Evolutionary conservation across 169 alveolate species (phyloP).

Genomic region (Plasmodium vinckei): DNA sequence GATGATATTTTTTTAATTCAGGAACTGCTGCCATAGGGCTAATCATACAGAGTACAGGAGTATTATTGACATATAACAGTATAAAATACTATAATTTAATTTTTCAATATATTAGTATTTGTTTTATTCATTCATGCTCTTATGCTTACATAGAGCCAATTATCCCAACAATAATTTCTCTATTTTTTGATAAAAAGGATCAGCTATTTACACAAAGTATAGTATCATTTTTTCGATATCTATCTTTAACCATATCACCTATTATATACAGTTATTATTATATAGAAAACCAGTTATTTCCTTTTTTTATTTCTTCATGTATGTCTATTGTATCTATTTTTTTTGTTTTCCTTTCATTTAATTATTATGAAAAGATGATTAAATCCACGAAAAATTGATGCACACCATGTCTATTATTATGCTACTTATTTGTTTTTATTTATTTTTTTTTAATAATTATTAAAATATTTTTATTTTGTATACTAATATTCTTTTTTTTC

Average conservation of each 20-base stretch:
- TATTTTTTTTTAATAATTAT: not conserved
- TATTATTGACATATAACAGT: constrained; percentile 53
- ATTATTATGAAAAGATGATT: constrained; percentile 63
- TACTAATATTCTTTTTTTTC: too few species aligned
- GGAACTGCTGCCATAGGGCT: constrained; percentile 74
- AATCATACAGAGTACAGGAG: constrained; percentile 63
- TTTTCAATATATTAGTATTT: constrained; percentile 77
- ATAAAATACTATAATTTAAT: constrained; percentile 61
- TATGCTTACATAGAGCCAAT: constrained; percentile 77
- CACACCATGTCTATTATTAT: not conserved
- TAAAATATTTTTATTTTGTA: not conserved
- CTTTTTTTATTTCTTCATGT: constrained; percentile 71
- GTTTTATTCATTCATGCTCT: constrained; percentile 77
- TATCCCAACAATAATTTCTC: constrained; percentile 75
- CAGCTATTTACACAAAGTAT: constrained; percentile 75
- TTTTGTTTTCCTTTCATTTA: constrained; percentile 67
- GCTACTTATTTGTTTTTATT: not conserved
- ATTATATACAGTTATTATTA: constrained; percentile 72
- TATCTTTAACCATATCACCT: constrained; percentile 74
- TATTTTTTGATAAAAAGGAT: constrained; percentile 72
- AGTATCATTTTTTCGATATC: constrained; percentile 76
- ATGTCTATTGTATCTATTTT: constrained; percentile 69
- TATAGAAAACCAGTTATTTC: constrained; percentile 71
- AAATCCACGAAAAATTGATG: constrained; percentile 16
- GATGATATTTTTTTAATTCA: not conserved